Conservation (phyloP, 1,284 basidiomycete genomes). For the Coniferiporia weirii region DNA sequence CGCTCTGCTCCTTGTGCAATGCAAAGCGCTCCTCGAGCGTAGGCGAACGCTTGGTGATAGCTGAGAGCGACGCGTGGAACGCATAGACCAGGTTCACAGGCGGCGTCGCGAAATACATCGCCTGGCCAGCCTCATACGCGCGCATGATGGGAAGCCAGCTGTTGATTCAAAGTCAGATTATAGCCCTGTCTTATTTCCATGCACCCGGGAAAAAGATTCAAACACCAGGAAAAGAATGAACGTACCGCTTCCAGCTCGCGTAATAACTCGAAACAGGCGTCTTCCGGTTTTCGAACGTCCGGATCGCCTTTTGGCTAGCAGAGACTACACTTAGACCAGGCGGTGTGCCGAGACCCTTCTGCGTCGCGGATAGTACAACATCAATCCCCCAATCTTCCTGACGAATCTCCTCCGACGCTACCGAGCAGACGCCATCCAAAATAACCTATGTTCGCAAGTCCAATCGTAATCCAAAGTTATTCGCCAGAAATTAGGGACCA, state of each 20-base stretch:
- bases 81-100: slow-evolving; percentile 94
- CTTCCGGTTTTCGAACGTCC: slow-evolving; percentile 62
- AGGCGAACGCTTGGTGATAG: slow-evolving; percentile 56
- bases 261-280: slow-evolving; percentile 80
- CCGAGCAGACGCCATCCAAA: slow-evolving; percentile 92
- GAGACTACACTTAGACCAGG: slow-evolving; percentile 88
- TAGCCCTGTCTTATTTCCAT: too few species aligned
- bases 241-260: slow-evolving; percentile 80
- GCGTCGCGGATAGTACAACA: slow-evolving; percentile 84
- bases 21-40: slow-evolving; percentile 80
- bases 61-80: slow-evolving; percentile 73
- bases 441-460: slow-evolving; percentile 46
- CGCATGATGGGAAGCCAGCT: slow-evolving; percentile 94
- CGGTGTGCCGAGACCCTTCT: slow-evolving; percentile 95
- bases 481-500: too few species aligned
- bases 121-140: slow-evolving; percentile 70
- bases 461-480: too few species aligned
- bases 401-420: slow-evolving; percentile 92
- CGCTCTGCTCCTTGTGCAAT: slow-evolving; percentile 70
- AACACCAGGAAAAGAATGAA: background rate
- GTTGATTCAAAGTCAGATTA: background rate
- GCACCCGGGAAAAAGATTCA: background rate
- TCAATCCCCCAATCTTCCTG: slow-evolving; percentile 96
- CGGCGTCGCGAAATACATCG: slow-evolving; percentile 92
- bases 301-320: slow-evolving; percentile 78